Percentiles rank a stretch among this genome's conserved stretches.
Conservation (phyloP, 139 green algal genomes). For the Picochlorum sp. region DNA sequence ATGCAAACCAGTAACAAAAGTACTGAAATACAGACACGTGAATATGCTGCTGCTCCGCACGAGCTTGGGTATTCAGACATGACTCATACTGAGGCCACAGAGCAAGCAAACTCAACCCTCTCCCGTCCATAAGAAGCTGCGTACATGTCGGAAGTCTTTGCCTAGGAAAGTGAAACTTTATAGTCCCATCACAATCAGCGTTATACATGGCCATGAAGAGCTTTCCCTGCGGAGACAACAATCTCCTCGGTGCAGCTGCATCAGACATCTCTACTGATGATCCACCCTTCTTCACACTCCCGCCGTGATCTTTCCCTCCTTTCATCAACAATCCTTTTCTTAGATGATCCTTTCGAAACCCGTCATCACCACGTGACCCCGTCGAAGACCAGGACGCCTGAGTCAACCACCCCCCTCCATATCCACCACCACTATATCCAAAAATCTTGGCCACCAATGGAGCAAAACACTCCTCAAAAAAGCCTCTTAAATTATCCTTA, state of each 20-base stretch:
- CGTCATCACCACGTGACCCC: too few species aligned
- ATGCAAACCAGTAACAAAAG: slow-evolving; percentile 73
- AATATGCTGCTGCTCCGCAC: slow-evolving; percentile 22
- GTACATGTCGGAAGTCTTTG: slow-evolving; percentile 71
- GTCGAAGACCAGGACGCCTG: too few species aligned
- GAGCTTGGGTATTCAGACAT: slow-evolving; percentile 15
- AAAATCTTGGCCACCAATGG: slow-evolving; percentile 65
- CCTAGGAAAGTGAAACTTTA: slow-evolving; percentile 64
- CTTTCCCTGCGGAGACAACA: slow-evolving; percentile 49
- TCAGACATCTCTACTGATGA: too few species aligned
- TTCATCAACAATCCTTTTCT: slow-evolving; percentile 35
- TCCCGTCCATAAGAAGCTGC: slow-evolving; percentile 39
- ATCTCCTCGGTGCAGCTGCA: slow-evolving; percentile 38
- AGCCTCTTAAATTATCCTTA: slow-evolving; percentile 67
- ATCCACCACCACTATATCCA: slow-evolving; percentile 60
- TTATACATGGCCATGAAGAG: slow-evolving; percentile 61
- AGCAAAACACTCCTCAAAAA: slow-evolving; percentile 75
- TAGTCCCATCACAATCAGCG: slow-evolving; percentile 61
- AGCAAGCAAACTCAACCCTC: slow-evolving; percentile 37
- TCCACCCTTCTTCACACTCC: slow-evolving; percentile 35
- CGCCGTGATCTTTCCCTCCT: slow-evolving; percentile 35
- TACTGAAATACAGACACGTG: slow-evolving; percentile 61
- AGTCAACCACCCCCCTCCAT: too few species aligned
- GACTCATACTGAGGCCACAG: slow-evolving; percentile 67
- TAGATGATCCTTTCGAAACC: too few species aligned